phyloP scores from a whole-genome alignment of 441 rosid species.

The Gossypium trilobum region DNA sequence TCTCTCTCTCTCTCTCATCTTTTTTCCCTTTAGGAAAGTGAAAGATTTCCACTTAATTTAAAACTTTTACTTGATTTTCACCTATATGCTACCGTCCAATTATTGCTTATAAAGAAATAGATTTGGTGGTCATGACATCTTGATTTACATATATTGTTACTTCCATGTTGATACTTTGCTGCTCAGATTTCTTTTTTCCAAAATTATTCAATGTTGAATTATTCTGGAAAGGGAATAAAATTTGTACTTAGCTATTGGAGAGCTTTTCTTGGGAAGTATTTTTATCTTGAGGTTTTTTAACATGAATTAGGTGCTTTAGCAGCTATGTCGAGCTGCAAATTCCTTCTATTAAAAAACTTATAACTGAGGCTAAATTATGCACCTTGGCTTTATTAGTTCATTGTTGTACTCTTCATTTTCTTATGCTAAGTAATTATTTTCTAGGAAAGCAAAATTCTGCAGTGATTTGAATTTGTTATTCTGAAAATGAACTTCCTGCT shows the following conservation, averaged over 20 bases:
- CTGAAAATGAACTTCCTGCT: slow-evolving; percentile 4
- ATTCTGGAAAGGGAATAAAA: background rate
- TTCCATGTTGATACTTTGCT: background rate
- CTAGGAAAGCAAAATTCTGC: background rate
- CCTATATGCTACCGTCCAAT: background rate
- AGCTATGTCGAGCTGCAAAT: background rate
- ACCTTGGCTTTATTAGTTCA: background rate
- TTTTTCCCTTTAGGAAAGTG: background rate
- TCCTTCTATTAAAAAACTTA: background rate
- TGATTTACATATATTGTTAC: background rate
- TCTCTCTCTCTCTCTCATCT: background rate
- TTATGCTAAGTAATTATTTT: background rate
- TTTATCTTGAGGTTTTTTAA: background rate
- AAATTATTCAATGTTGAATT: background rate
- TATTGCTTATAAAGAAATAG: background rate
- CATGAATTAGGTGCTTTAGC: background rate
- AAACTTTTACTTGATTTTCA: background rate
- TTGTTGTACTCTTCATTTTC: background rate
- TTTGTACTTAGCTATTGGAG: background rate
- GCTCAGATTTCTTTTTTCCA: background rate
- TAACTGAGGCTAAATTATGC: background rate
- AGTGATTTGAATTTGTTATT: background rate
- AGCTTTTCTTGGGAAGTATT: background rate
- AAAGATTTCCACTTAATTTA: background rate
- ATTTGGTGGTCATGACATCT: background rate